phyloP scores from a whole-genome alignment of 441 rosid genomes.

The Dalechampia spathulata region DNA sequence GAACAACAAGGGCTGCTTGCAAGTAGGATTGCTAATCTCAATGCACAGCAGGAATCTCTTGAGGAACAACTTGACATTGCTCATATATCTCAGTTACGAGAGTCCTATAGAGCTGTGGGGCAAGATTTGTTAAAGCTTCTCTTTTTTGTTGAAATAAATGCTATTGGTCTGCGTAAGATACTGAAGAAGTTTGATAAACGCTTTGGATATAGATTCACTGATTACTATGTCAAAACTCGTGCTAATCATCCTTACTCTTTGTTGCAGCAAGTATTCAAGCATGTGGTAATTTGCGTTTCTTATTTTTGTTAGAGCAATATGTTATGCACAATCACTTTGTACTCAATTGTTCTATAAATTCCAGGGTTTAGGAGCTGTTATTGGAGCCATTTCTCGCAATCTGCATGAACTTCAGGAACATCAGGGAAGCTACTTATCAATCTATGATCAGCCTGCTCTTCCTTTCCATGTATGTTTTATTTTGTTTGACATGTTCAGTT shows the following conservation, averaged over 20 bases:
- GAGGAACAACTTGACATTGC: slow-evolving; percentile 62
- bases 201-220: slow-evolving; percentile 80
- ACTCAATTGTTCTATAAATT: slow-evolving; percentile 15
- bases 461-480: slow-evolving; percentile 57
- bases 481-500: background rate
- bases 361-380: slow-evolving; percentile 97
- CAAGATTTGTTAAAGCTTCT: slow-evolving; percentile 79
- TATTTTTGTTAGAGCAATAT: background rate
- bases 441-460: slow-evolving; percentile 86
- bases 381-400: slow-evolving; percentile 95
- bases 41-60: slow-evolving; percentile 64
- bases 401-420: slow-evolving; percentile 97
- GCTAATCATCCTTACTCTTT: slow-evolving; percentile 99
- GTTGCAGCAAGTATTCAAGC: slow-evolving; percentile 97
- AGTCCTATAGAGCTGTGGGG: slow-evolving; percentile 73
- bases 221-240: slow-evolving; percentile 89
- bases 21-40: slow-evolving; percentile 53
- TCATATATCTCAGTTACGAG: slow-evolving; percentile 54
- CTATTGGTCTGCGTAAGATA: slow-evolving; percentile 88
- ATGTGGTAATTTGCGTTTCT: slow-evolving; percentile 60
- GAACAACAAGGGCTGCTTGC: slow-evolving; percentile 96
- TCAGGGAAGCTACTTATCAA: slow-evolving; percentile 90
- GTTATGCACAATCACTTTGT: slow-evolving; percentile 8
- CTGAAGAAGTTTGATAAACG: slow-evolving; percentile 96
- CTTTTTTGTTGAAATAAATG: slow-evolving; percentile 79